A percentile compares a stretch with the other conserved stretches of the same genome.
Conservation (phyloP, 2,329 filamentous ascomycete species). For the Chalara sp. region DNA sequence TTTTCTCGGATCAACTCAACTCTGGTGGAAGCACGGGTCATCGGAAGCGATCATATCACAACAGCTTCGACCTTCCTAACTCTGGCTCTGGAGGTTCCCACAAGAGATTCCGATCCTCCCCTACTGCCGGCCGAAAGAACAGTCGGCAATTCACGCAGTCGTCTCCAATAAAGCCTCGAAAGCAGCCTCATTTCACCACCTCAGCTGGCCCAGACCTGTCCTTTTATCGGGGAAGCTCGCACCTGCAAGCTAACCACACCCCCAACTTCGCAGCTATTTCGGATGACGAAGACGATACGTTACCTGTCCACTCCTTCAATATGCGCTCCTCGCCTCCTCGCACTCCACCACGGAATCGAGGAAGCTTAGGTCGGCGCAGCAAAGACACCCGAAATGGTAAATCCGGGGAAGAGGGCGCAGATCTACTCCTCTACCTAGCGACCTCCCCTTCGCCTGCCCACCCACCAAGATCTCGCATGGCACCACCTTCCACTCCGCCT, state of each 20-base stretch:
- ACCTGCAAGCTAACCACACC: constrained; percentile 55
- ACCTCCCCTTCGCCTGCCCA: constrained; percentile 85
- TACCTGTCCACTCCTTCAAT: constrained; percentile 71
- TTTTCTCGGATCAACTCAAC: constrained; percentile 78
- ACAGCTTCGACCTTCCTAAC: constrained; percentile 46
- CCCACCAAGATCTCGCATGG: constrained; percentile 49
- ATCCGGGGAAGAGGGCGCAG: constrained; percentile 71
- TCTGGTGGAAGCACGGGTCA: constrained; percentile 63
- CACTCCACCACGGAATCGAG: constrained; percentile 61
- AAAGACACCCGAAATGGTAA: constrained; percentile 47
- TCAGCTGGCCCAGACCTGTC: constrained; percentile 66
- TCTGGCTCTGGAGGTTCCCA: constrained; percentile 43
- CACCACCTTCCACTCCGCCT: constrained; percentile 70
- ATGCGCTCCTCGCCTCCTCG: constrained; percentile 75
- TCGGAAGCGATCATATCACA: constrained; percentile 57
- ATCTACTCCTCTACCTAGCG: constrained; percentile 76
- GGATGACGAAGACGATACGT: constrained; percentile 78
- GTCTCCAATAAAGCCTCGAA: constrained; percentile 74
- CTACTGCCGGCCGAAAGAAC: constrained; percentile 68
- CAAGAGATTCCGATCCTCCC: constrained; percentile 66
- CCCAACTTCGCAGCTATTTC: constrained; percentile 56
- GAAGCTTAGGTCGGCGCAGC: constrained; percentile 39
- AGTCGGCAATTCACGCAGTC: constrained; percentile 73
- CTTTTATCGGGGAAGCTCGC: constrained; percentile 56
- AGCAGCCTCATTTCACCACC: constrained; percentile 68